Conservation (phyloP, 176 grass and related monocot genomes). For the Raddia distichophylla region DNA sequence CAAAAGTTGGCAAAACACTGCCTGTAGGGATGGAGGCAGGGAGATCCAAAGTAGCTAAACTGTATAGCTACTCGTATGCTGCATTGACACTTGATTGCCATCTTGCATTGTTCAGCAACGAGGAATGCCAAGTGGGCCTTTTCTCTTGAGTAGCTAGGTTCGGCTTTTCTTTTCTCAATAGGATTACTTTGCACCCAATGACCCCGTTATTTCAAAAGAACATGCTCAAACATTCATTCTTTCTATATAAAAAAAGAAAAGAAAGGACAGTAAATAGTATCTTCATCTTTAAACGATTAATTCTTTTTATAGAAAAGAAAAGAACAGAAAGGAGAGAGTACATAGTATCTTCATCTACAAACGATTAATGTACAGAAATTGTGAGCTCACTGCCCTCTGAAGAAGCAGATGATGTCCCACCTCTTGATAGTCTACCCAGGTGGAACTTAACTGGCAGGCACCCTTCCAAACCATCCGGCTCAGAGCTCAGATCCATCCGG, state of each 20-base stretch:
- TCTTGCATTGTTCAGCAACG: not conserved
- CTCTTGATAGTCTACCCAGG: slow-evolving; percentile 41
- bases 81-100: not conserved
- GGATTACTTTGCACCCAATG: not conserved
- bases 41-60: not conserved
- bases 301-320: not conserved
- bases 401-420: slow-evolving; percentile 40
- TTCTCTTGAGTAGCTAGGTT: not conserved
- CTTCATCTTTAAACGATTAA: not conserved
- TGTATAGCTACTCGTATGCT: not conserved
- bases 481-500: not conserved
- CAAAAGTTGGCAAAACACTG: not conserved
- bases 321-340: not conserved
- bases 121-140: not conserved
- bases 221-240: not conserved
- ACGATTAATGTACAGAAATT: not conserved
- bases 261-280: not conserved
- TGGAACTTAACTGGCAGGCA: slow-evolving; percentile 52
- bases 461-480: slow-evolving; percentile 25
- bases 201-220: not conserved
- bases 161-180: not conserved
- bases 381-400: slow-evolving; percentile 35
- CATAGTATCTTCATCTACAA: not conserved
- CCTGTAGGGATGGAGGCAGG: not conserved
- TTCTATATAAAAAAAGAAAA: not conserved